These are phyloP conservation scores for Trichoderma erinaceum DNA, from an alignment of 495 filamentous ascomycete genomes.

Conservation along the genomic window DNA sequence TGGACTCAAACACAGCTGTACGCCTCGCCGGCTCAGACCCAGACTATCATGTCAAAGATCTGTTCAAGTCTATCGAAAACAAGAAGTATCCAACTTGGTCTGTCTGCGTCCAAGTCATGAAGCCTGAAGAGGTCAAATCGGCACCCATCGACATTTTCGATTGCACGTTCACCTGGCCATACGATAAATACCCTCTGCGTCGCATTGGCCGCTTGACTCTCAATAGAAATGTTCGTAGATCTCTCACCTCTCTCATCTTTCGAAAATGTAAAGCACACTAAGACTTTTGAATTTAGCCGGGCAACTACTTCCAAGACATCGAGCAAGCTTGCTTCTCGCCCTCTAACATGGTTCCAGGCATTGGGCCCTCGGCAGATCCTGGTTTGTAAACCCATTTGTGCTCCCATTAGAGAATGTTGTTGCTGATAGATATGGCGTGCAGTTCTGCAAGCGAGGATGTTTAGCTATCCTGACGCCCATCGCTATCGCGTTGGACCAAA, in stretches of 20 bases:
- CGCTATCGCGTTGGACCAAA: slow-evolving; percentile 65
- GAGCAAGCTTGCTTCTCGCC: slow-evolving; percentile 81
- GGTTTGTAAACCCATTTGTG: slow-evolving; percentile 5
- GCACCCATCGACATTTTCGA: slow-evolving; percentile 64
- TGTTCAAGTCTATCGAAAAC: slow-evolving; percentile 61
- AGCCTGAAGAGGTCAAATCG: slow-evolving; percentile 62
- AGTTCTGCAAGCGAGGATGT: slow-evolving; percentile 63
- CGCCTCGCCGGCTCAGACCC: slow-evolving; percentile 59
- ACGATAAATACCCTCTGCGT: slow-evolving; percentile 60
- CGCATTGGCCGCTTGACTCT: slow-evolving; percentile 62
- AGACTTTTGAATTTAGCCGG: slow-evolving; percentile 22
- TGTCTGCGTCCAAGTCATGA: slow-evolving; percentile 63
- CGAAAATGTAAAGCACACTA: background rate
- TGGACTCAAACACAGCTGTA: slow-evolving; percentile 55
- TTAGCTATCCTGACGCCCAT: slow-evolving; percentile 62
- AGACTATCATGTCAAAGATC: slow-evolving; percentile 64
- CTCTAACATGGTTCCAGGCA: slow-evolving; percentile 65
- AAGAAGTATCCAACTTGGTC: slow-evolving; percentile 65
- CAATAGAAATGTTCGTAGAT: slow-evolving; percentile 50
- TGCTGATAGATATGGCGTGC: slow-evolving; percentile 3
- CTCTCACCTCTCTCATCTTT: background rate
- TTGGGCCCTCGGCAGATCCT: slow-evolving; percentile 53
- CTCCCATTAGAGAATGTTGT: background rate
- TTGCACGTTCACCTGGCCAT: slow-evolving; percentile 75
- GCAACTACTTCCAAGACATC: slow-evolving; percentile 70